Base-by-base conservation (phyloP, 495 filamentous ascomycete species). In the Darksidea phi region DNA sequence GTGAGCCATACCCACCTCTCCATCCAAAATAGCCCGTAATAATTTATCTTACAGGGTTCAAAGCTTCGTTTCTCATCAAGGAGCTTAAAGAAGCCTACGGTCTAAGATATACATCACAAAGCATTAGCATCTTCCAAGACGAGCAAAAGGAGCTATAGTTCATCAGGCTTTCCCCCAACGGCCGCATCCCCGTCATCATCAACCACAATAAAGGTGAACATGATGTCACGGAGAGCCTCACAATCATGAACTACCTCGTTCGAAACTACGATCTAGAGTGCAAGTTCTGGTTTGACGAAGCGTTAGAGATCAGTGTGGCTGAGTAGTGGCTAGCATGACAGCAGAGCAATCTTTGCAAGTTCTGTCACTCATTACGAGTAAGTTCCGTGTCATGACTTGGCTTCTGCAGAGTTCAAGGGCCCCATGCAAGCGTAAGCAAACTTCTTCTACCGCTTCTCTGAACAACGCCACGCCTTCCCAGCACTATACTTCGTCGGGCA, bases 171-270 rank as follows among this genome's bases (percentile, higher is more conserved):
- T 32, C 12, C 46, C 47, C 56, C 11, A 59, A 59, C 23, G 45
- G 26, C 47, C 20, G 28, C 10, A 41, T 59, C 56, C 47, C 56
- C 18, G 17, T 51, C 47, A 59, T 59, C 24, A 34, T 59, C n/a
- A 34, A 51, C 34, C 56, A 59, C 36, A 24, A 41, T 11, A 37
- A 43, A 20, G 28, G 10, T 18, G 45, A 20, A 4, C 43, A 8
- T 21, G 28, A 18, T 10, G 56, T 59, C 17, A 21, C 51, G 4
- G 56, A 59, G 25, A n/a, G 13, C 17, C 1, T 25, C 4, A 47
- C 56, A 6, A 59, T 59, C n/a, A 4, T 59, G 3, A 50, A 25
- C 32, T 59, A 59, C 47, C 34, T 59, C 12, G 20, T 23, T 8
- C 10, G 34, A 17, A 7, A 24, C 21, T 51, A 59, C 47, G 56